These are phyloP conservation scores for Spizellomyces sp. DNA, from an alignment of 192 early-diverging fungal genomes.

Conservation along the genomic window DNA sequence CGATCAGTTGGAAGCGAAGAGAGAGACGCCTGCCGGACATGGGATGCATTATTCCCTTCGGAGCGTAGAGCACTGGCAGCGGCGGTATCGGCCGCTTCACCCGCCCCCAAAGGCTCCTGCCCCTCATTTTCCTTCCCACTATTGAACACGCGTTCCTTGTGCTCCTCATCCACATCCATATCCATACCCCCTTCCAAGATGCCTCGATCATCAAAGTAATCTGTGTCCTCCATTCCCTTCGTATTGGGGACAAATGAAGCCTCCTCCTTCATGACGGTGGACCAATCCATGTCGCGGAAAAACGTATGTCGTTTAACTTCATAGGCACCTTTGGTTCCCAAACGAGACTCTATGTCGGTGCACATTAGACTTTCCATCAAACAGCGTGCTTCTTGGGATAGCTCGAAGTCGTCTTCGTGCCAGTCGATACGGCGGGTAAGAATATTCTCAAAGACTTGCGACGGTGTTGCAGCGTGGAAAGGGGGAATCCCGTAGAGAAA, in stretches of 20 bases:
- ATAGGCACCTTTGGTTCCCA: constrained; percentile 72
- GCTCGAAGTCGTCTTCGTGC: constrained; percentile 68
- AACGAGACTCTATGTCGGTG: constrained; percentile 58
- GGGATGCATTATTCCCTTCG: background rate
- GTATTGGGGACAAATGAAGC: constrained; percentile 84
- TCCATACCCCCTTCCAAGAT: constrained; percentile 38
- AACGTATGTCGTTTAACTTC: constrained; percentile 79
- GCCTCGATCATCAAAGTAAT: constrained; percentile 92
- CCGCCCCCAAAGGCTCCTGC: background rate
- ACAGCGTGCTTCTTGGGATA: constrained; percentile 73
- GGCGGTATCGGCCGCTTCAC: background rate
- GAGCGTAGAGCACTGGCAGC: background rate
- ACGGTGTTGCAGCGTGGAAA: constrained; percentile 76
- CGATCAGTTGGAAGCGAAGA: background rate
- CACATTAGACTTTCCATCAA: constrained; percentile 80
- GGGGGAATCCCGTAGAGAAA: constrained; percentile 83
- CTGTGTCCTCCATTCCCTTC: constrained; percentile 78
- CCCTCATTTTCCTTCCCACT: background rate
- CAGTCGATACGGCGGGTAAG: constrained; percentile 74
- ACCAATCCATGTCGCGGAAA: constrained; percentile 77
- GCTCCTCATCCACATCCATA: constrained; percentile 16
- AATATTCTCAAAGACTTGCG: constrained; percentile 85
- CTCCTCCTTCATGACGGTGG: constrained; percentile 53
- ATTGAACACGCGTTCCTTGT: background rate
- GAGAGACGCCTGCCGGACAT: background rate